Base-by-base conservation (phyloP, 1,284 basidiomycete genomes). In the Marasmius tenuissimus region DNA sequence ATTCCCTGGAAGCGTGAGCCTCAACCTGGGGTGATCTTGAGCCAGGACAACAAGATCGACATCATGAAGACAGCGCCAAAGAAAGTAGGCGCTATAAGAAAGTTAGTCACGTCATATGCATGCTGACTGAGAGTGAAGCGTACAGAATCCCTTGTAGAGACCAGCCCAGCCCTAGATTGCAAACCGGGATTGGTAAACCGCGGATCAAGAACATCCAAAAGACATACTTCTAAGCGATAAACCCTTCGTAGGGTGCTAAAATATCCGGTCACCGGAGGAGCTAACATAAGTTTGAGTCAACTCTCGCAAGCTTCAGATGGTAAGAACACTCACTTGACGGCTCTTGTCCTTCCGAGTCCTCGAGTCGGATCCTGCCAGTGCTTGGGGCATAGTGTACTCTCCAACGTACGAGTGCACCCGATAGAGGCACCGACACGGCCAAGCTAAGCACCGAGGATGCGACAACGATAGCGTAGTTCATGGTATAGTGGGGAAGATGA, bases 141-240 rank as follows among this genome's bases (percentile, higher is more conserved):
- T 52, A 52, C 50, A 52, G 34, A 52, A 52, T 16, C 50, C 50
- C 27, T 52, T 52, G 50, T 52, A 52, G 20, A 52, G n/a, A 16
- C 33, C 50, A 22, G 50, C 20, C 20, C 33, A 52, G 7, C 50
- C 50, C 50, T 52, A 49, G 11, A 18, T 27, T n/a, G 10, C 14
- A 14, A 16, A 22, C 16, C 20, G 5, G 12, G n/a, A 22, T 50
- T 22, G 12, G 11, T 22, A 16, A 11, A 34, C 11, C 50, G 3
- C 9, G 3, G 34, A 22, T 4, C 2, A 52, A 16, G 34, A 7
- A 10, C 2, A 52, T 22, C 6, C 11, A 11, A 52, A 14, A 33
- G 11, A 50, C n/a, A 33, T 33, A 52, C 50, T 8, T 52, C 50
- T 33, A 52, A 10, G 3, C 27, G 50, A 34, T 52, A 52, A 22